Conservation (phyloP, 495 filamentous ascomycete genomes). For the Terfezia claveryi region DNA sequence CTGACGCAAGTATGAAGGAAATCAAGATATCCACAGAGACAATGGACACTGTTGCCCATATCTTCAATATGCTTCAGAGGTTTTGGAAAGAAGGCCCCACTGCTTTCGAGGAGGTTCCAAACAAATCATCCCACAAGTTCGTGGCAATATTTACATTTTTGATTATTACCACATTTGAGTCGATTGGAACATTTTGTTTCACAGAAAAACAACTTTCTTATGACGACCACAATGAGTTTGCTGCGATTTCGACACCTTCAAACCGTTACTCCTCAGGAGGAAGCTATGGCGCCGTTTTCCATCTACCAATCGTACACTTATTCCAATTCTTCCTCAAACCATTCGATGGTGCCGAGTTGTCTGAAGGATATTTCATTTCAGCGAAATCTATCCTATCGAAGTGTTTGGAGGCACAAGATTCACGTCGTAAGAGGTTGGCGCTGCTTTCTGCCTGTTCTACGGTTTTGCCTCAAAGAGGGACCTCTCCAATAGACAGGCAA, state of each 20-base stretch:
- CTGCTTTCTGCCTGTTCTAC: slow-evolving; percentile 11
- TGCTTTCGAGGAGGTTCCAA: slow-evolving; percentile 3
- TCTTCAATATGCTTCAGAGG: slow-evolving; percentile 41
- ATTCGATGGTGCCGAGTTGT: slow-evolving; percentile 24
- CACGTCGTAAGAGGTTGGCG: slow-evolving; percentile 19
- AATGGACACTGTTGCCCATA: slow-evolving; percentile 49
- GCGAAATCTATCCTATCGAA: slow-evolving; percentile 24
- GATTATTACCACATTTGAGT: slow-evolving; percentile 36
- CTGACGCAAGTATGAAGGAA: slow-evolving; percentile 64
- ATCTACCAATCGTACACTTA: slow-evolving; percentile 28
- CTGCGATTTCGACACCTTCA: slow-evolving; percentile 29
- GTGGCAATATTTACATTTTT: slow-evolving; percentile 38
- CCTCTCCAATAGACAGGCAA: slow-evolving; percentile 3
- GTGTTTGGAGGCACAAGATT: slow-evolving; percentile 25
- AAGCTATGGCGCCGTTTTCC: slow-evolving; percentile 21
- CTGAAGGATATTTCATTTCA: slow-evolving; percentile 24
- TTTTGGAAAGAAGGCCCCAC: slow-evolving; percentile 35
- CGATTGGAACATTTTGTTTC: slow-evolving; percentile 51
- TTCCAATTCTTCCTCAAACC: slow-evolving; percentile 27
- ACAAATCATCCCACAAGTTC: slow-evolving; percentile 25
- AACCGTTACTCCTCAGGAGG: slow-evolving; percentile 21
- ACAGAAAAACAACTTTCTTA: slow-evolving; percentile 48
- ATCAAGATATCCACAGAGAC: slow-evolving; percentile 71
- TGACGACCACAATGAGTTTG: slow-evolving; percentile 22
- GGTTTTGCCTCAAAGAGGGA: slow-evolving; percentile 11